phyloP scores from a whole-genome alignment of 495 filamentous ascomycete genomes.

The Parmelia sp. region DNA sequence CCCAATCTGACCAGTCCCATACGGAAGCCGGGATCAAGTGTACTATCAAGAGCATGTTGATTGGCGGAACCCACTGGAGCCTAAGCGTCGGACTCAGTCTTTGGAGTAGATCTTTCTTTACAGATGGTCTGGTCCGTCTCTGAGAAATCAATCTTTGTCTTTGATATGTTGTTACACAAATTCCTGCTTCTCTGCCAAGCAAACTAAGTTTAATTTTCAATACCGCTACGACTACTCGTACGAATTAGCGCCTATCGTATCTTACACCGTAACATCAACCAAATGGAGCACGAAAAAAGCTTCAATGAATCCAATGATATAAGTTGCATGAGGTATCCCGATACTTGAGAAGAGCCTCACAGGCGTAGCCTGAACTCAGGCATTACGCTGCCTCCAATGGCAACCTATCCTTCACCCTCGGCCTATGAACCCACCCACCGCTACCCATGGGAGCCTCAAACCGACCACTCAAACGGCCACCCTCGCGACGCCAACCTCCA shows the following conservation, averaged over 20 bases:
- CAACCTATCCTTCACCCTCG: neutral
- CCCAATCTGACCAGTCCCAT: too few relatives aligned
- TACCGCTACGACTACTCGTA: conserved; percentile 2
- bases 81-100: too few relatives aligned
- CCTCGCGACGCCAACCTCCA: conserved; percentile 6
- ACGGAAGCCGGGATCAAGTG: too few relatives aligned
- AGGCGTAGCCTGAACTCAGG: neutral
- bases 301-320: neutral
- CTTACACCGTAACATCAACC: too few relatives aligned
- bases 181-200: neutral
- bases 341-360: neutral
- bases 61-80: too few relatives aligned
- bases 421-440: neutral
- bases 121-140: neutral
- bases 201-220: neutral
- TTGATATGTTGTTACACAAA: neutral
- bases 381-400: neutral
- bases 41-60: too few relatives aligned
- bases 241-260: too few relatives aligned
- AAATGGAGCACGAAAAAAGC: too few relatives aligned
- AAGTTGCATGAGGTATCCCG: neutral
- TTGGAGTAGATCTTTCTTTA: neutral
- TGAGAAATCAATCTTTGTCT: neutral
- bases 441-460: conserved; percentile 16
- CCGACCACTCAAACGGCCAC: conserved; percentile 14